phyloP scores from a whole-genome alignment of 768 basidiomycete genomes.

The Naganishia vishniacii region DNA sequence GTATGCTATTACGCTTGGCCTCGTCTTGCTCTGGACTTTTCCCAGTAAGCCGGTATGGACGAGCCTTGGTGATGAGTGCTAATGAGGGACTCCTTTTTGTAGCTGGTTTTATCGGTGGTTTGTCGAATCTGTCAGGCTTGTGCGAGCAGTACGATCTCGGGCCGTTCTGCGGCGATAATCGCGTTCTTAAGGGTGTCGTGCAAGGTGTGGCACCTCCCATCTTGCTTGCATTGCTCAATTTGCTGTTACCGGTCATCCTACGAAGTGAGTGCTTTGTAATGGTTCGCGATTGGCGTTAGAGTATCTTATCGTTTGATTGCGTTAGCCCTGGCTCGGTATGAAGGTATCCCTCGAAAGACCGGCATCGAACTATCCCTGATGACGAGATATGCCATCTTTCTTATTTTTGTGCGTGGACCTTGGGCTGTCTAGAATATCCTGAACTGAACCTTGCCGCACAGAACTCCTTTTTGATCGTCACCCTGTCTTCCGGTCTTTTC shows the following conservation, averaged over 20 bases:
- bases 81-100: background rate
- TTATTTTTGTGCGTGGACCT: slow-evolving; percentile 77
- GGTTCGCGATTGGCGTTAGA: background rate
- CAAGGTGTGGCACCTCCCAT: slow-evolving; percentile 83
- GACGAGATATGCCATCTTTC: slow-evolving; percentile 86
- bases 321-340: slow-evolving; percentile 67
- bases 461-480: slow-evolving; percentile 91
- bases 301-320: background rate
- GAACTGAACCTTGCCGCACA: slow-evolving; percentile 43
- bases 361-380: slow-evolving; percentile 84
- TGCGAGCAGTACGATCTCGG: slow-evolving; percentile 59
- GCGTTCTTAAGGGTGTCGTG: slow-evolving; percentile 69
- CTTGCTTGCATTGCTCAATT: slow-evolving; percentile 80
- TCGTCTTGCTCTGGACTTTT: slow-evolving; percentile 83
- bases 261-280: slow-evolving; percentile 53
- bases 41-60: slow-evolving; percentile 55
- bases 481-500: slow-evolving; percentile 75
- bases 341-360: slow-evolving; percentile 81
- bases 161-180: slow-evolving; percentile 67
- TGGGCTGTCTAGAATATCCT: background rate
- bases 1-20: slow-evolving; percentile 67
- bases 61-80: no score
- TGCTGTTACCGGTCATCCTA: slow-evolving; percentile 77
- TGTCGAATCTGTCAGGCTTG: slow-evolving; percentile 73
- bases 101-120: slow-evolving; percentile 75